These are phyloP conservation scores for Discostella stelligera DNA, from an alignment of 352 stramenopile species.

Conservation along the genomic window DNA sequence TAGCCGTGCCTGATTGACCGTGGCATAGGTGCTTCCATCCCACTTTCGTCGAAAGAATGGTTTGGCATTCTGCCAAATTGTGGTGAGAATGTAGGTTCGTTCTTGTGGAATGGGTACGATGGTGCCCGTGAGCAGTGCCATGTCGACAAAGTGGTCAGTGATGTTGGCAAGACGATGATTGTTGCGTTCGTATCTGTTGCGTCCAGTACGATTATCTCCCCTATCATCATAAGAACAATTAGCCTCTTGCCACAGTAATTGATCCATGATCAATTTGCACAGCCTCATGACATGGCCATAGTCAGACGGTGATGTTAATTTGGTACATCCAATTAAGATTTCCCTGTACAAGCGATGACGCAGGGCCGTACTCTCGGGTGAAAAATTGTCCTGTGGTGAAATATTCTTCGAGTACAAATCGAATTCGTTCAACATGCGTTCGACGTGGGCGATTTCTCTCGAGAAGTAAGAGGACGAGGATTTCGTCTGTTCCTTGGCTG, in stretches of 20 bases:
- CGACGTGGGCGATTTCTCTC: constrained; percentile 35
- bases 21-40: constrained; percentile 22
- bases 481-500: background rate
- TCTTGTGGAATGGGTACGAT: constrained; percentile 27
- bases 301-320: constrained; percentile 29
- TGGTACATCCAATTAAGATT: constrained; percentile 36
- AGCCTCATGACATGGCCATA: constrained; percentile 47
- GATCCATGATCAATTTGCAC: constrained; percentile 54
- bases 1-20: constrained; percentile 40
- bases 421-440: constrained; percentile 42
- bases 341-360: constrained; percentile 41
- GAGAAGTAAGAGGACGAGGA: constrained; percentile 22
- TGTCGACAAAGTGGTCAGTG: constrained; percentile 48
- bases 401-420: constrained; percentile 35
- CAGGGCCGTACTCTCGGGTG: constrained; percentile 18
- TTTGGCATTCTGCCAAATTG: constrained; percentile 43
- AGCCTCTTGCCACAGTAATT: constrained; percentile 37
- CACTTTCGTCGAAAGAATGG: constrained; percentile 43
- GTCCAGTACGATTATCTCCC: background rate
- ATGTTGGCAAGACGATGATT: constrained; percentile 17
- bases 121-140: constrained; percentile 18
- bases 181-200: background rate
- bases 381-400: constrained; percentile 7
- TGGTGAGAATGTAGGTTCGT: constrained; percentile 43
- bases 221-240: constrained; percentile 16